Evolutionary conservation across 2,329 filamentous ascomycete species (phyloP).

Genomic region (Aspergillus proliferans): DNA sequence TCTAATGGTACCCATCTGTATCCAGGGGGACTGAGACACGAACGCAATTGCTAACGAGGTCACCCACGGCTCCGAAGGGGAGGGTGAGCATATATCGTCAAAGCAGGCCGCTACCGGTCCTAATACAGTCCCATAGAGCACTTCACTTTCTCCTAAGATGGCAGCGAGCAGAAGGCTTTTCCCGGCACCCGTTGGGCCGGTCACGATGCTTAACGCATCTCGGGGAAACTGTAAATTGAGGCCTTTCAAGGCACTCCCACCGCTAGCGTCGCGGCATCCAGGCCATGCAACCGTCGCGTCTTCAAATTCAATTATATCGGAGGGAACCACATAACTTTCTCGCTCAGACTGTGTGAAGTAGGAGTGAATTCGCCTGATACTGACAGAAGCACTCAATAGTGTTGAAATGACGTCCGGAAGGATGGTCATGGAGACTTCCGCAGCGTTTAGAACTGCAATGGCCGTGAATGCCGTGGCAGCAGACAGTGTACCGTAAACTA

Average conservation of each 20-base stretch:
- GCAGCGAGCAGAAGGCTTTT: constrained; percentile 70
- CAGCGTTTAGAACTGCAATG: constrained; percentile 62
- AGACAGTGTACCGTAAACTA: constrained; percentile 53
- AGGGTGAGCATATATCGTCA: constrained; percentile 20
- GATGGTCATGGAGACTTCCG: constrained; percentile 62
- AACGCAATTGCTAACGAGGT: constrained; percentile 63
- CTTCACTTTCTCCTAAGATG: constrained; percentile 68
- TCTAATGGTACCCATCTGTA: constrained; percentile 69
- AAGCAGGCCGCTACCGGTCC: constrained; percentile 13
- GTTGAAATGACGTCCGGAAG: constrained; percentile 67
- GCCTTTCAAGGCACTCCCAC: constrained; percentile 31
- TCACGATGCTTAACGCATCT: constrained; percentile 66
- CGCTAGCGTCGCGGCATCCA: background rate
- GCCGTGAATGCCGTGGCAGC: constrained; percentile 72
- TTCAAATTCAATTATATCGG: constrained; percentile 58
- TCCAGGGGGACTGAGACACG: constrained; percentile 72
- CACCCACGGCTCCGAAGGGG: constrained; percentile 58
- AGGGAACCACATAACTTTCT: constrained; percentile 26
- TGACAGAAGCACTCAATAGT: constrained; percentile 62
- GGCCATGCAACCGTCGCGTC: constrained; percentile 53
- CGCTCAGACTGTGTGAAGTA: constrained; percentile 51
- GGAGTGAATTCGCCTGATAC: constrained; percentile 59
- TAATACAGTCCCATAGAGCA: constrained; percentile 57
- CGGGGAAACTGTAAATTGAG: constrained; percentile 61
- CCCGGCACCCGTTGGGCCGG: constrained; percentile 70